Percentiles rank a stretch among this genome's conserved stretches.
These are phyloP conservation scores for Chrysoporthe austroafricana DNA, from an alignment of 2,329 filamentous ascomycete genomes.

Conservation along the genomic window DNA sequence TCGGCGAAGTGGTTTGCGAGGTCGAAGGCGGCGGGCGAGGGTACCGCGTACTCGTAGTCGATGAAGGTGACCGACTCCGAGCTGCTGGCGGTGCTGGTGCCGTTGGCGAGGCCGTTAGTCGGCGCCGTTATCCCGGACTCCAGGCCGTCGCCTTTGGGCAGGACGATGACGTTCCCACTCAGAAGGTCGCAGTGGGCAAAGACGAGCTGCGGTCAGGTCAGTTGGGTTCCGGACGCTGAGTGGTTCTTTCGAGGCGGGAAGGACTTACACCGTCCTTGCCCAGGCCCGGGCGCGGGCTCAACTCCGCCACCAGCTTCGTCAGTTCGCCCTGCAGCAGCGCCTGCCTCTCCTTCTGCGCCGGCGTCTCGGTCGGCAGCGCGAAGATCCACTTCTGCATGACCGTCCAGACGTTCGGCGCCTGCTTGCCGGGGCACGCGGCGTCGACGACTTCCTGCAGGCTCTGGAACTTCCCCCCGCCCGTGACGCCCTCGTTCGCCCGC, in stretches of 20 bases:
- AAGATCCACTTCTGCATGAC: constrained; percentile 96
- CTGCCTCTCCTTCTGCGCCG: constrained; percentile 69
- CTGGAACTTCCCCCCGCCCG: constrained; percentile 38
- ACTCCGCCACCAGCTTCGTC: constrained; percentile 66
- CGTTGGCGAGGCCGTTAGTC: constrained; percentile 35
- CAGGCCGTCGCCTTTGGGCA: constrained; percentile 50
- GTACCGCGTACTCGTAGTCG: constrained; percentile 97
- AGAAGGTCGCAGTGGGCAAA: constrained; percentile 96
- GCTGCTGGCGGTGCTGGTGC: constrained; percentile 39
- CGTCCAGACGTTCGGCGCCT: constrained; percentile 88
- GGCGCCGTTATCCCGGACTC: constrained; percentile 26
- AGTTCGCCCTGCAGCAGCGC: constrained; percentile 75
- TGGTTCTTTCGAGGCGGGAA: not conserved
- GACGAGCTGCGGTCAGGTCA: constrained; percentile 62
- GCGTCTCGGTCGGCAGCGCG: constrained; percentile 76
- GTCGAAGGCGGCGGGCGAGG: constrained; percentile 93
- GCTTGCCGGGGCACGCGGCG: constrained; percentile 65
- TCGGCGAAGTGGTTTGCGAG: constrained; percentile 98
- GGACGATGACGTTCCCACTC: constrained; percentile 93
- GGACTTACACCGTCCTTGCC: constrained; percentile 73
- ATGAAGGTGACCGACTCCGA: constrained; percentile 77
- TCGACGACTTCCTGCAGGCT: constrained; percentile 49
- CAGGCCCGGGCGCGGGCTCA: constrained; percentile 78
- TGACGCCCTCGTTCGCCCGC: constrained; percentile 34
- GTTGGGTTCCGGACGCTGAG: not conserved